phyloP scores from a whole-genome alignment of 768 basidiomycete species.

The Boletellus ananas region DNA sequence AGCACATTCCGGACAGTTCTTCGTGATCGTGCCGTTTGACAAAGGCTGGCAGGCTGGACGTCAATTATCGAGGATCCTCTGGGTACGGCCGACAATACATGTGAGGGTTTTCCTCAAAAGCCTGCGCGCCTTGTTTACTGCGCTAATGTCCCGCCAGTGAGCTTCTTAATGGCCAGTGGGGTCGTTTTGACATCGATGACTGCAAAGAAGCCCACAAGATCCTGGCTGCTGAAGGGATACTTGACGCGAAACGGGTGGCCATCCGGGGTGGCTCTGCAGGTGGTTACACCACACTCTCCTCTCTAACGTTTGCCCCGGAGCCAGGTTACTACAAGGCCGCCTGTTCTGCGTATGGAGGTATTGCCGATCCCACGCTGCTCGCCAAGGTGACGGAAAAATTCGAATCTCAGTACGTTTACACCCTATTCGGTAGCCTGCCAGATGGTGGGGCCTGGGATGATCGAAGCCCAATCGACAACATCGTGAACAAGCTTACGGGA shows the following conservation, averaged over 20 bases:
- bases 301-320: constrained; percentile 48
- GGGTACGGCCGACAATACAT: constrained; percentile 68
- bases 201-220: constrained; percentile 37
- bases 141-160: constrained; percentile 29
- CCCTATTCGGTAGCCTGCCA: constrained; percentile 53
- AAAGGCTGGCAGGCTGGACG: constrained; percentile 49
- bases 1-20: background rate
- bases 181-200: constrained; percentile 65
- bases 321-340: constrained; percentile 57
- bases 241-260: constrained; percentile 55
- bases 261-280: constrained; percentile 73
- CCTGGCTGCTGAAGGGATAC: constrained; percentile 26
- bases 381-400: constrained; percentile 66
- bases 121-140: background rate
- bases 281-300: constrained; percentile 60
- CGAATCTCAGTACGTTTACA: constrained; percentile 50
- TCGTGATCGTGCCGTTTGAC: background rate
- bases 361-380: constrained; percentile 56
- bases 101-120: constrained; percentile 19
- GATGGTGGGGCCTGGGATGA: constrained; percentile 22
- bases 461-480: constrained; percentile 12
- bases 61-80: constrained; percentile 72
- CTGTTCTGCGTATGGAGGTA: constrained; percentile 53
- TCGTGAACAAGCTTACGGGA: constrained; percentile 37
- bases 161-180: constrained; percentile 63